phyloP scores from a whole-genome alignment of 805 yeast species.

The Lipomyces starkeyi region DNA sequence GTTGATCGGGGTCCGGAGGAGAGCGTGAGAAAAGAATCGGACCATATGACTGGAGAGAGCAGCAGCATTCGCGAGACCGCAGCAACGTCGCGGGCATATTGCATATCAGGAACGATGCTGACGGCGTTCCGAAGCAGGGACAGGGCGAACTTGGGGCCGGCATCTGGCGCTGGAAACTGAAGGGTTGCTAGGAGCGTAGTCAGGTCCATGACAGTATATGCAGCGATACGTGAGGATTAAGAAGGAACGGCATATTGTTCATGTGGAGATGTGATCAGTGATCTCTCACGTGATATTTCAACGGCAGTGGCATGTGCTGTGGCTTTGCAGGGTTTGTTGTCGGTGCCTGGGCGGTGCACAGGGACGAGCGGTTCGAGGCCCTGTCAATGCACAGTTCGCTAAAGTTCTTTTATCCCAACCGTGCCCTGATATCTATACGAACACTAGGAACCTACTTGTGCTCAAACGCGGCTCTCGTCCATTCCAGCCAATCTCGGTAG shows the following conservation, averaged over 20 bases:
- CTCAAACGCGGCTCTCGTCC: not conserved
- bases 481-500: not conserved
- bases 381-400: not conserved
- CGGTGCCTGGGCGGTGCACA: too few relatives aligned
- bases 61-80: slow-evolving; percentile 25
- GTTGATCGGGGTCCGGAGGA: not conserved
- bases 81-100: slow-evolving; percentile 26
- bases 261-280: too few relatives aligned
- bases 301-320: too few relatives aligned
- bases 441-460: not conserved
- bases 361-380: too few relatives aligned
- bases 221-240: too few relatives aligned
- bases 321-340: too few relatives aligned
- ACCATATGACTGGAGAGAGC: slow-evolving; percentile 30
- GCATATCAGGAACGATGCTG: slow-evolving; percentile 6
- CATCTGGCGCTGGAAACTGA: slow-evolving; percentile 25
- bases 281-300: too few relatives aligned
- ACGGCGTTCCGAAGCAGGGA: slow-evolving; percentile 20
- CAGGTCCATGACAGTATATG: slow-evolving; percentile 16
- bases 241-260: too few relatives aligned
- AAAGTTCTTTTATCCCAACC: not conserved
- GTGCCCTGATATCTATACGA: too few relatives aligned
- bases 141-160: not conserved
- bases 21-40: not conserved
- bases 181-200: slow-evolving; percentile 17